phyloP scores from a whole-genome alignment of 1,284 basidiomycete species.

The Sanghuangporus weigelae region DNA sequence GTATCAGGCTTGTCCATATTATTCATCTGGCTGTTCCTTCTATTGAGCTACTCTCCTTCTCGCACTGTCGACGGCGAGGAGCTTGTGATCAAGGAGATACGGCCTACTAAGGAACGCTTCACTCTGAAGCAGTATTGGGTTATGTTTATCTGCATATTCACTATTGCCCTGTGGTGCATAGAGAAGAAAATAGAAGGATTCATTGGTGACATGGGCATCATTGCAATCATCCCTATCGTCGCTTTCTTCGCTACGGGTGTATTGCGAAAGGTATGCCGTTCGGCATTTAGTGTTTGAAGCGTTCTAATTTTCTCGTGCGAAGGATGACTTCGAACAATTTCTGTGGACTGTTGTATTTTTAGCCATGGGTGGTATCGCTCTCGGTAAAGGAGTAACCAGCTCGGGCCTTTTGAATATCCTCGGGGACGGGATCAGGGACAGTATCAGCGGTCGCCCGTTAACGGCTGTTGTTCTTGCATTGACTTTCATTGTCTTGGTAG shows the following conservation, averaged over 20 bases:
- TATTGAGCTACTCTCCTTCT: conserved; percentile 76
- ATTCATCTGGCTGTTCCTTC: conserved; percentile 87
- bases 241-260: conserved; percentile 95
- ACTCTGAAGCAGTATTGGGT: conserved; percentile 91
- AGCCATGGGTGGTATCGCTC: conserved; percentile 98
- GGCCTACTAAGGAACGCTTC: conserved; percentile 77
- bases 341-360: conserved; percentile 92
- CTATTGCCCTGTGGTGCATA: conserved; percentile 90
- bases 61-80: conserved; percentile 71
- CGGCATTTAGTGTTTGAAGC: conserved; percentile 3
- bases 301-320: conserved; percentile 13
- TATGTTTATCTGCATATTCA: conserved; percentile 75
- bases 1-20: conserved; percentile 84
- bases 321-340: conserved; percentile 96
- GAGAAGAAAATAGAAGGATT: conserved; percentile 76
- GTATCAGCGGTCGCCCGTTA: conserved; percentile 69
- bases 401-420: conserved; percentile 84
- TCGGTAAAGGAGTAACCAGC: conserved; percentile 90
- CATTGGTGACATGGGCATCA: conserved; percentile 96
- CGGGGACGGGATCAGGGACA: conserved; percentile 61
- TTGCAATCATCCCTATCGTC: conserved; percentile 91
- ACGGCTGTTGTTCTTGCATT: conserved; percentile 85
- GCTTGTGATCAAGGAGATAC: conserved; percentile 78
- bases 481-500: conserved; percentile 79
- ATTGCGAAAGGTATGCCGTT: conserved; percentile 74